A percentile compares a stretch with the other conserved stretches of the same genome.
Evolutionary conservation across 2,329 filamentous ascomycete genomes (phyloP).

Genomic region (Botryotinia narcissicola): DNA sequence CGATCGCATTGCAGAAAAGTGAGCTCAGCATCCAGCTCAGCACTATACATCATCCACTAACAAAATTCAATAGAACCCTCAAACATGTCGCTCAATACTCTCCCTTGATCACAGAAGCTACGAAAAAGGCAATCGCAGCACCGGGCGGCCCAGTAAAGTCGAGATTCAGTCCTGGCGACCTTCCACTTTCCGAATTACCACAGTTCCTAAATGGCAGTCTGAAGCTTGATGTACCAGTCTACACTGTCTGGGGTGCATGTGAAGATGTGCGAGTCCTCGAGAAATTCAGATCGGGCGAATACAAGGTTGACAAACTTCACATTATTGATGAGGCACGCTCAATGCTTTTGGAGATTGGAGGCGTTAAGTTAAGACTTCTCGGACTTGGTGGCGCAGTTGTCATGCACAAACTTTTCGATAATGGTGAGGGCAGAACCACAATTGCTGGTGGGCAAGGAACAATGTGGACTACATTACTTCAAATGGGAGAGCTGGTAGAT

Average conservation of each 20-base stretch:
- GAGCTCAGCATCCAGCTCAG: slow-evolving; percentile 40
- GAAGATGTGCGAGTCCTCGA: slow-evolving; percentile 97
- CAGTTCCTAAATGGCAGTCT: slow-evolving; percentile 84
- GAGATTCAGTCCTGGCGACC: slow-evolving; percentile 75
- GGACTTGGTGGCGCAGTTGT: slow-evolving; percentile 95
- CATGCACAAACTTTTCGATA: slow-evolving; percentile 99
- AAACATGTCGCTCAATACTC: slow-evolving; percentile 99
- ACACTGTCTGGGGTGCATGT: slow-evolving; percentile 98
- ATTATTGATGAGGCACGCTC: slow-evolving; percentile 98
- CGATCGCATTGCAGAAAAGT: slow-evolving; percentile 98
- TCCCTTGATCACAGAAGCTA: slow-evolving; percentile 78
- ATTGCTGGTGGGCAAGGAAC: slow-evolving; percentile 98
- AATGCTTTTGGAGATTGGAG: slow-evolving; percentile 88
- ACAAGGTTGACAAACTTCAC: slow-evolving; percentile 95
- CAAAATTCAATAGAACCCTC: slow-evolving; percentile 66
- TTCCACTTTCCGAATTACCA: slow-evolving; percentile 89
- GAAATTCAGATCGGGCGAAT: slow-evolving; percentile 95
- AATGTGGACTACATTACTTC: slow-evolving; percentile 98
- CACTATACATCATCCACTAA: slow-evolving; percentile 26
- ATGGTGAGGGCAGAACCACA: slow-evolving; percentile 94
- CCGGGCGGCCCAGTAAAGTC: slow-evolving; percentile 79
- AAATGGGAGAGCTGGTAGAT: slow-evolving; percentile 97
- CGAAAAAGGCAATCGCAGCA: slow-evolving; percentile 65
- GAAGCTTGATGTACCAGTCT: slow-evolving; percentile 93
- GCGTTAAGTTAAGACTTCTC: slow-evolving; percentile 90